phyloP scores from a whole-genome alignment of 805 yeast genomes.

The Lipomyces spencermartinsiae region DNA sequence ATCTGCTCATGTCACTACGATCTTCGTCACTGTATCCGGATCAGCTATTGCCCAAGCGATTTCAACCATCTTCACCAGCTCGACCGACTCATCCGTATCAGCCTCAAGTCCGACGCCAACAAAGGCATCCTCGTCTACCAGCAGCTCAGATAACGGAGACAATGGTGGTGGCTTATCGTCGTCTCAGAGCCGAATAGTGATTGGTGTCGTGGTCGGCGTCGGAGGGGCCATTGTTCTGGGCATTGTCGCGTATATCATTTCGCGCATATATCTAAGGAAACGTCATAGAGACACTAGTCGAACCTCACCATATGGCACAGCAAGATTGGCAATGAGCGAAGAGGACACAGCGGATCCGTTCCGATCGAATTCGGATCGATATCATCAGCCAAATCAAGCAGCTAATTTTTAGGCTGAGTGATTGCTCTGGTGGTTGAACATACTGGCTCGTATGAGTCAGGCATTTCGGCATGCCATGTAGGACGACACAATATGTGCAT shows the following conservation, averaged over 20 bases:
- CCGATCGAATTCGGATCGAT: constrained; percentile 8
- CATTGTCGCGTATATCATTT: constrained; percentile 44
- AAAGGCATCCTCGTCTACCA: background rate
- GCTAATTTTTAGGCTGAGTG: constrained; percentile 1
- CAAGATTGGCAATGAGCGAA: background rate
- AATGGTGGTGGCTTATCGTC: constrained; percentile 53
- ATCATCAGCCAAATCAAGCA: constrained; percentile 10
- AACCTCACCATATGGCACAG: background rate
- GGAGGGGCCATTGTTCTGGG: constrained; percentile 65
- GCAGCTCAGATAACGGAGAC: background rate
- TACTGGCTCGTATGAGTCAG: background rate
- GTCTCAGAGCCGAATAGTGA: constrained; percentile 59
- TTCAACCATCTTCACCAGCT: background rate
- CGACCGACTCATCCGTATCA: background rate
- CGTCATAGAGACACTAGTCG: background rate
- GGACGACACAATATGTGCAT: background rate
- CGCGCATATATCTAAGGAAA: background rate
- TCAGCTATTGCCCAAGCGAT: constrained; percentile 6
- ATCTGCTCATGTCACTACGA: constrained; percentile 29
- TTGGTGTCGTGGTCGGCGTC: constrained; percentile 75
- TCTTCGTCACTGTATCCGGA: constrained; percentile 9
- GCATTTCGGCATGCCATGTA: background rate
- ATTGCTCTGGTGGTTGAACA: background rate
- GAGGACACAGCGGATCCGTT: constrained; percentile 3
- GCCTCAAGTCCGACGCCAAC: background rate